Evolutionary conservation across 352 stramenopile genomes (phyloP), one percentile per base, ranked within the genome.

Genomic region (Globisporangium perplexum): DNA sequence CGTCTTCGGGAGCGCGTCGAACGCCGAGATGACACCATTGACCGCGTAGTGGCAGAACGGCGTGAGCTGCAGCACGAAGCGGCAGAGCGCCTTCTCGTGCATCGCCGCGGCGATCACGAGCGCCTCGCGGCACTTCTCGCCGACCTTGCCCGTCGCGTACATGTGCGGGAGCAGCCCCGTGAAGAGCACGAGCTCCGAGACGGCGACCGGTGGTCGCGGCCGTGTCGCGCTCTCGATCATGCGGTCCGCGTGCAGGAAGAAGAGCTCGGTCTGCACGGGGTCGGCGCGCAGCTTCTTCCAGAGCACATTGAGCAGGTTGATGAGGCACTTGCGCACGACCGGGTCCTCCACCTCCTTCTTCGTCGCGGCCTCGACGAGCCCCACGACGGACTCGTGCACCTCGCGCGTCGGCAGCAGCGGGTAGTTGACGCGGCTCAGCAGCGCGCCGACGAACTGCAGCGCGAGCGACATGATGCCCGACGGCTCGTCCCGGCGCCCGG

Each of bases 41-140:
- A 95, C 77, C 5, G 81, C 82, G 48, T 95, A 93, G 62, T 93
- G 82, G 50, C 84, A 95, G 55, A 95, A 95, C 5, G 84, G 84
- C 26, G 84, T 93, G 52, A 95, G 75, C 55, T 84, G 74, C 42
- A 95, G 57, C n/a, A 95, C 74, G 50, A 95, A 95, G 15, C 79
- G 82, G 47, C 72, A 88, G 10, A 95, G 65, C 14, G 80, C 70
- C 23, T 83, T 76, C 47, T 93, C 84, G 10, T 90, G 83, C 47
- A 93, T 61, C 2, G 75, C 74, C 0, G 84, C 80, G 0, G 84
- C 82, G 60, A 95, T 93, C 17, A 90, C 80, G 11, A 95, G 66
- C 23, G 81, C 81, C 55, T 95, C 84, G 7, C 84, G 78, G 47
- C 84, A 93, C 59, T 91, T 92, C 43, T 93, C 80, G 5, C 82